Conservation (phyloP, 495 filamentous ascomycete genomes). For the Cercophora scortea region DNA sequence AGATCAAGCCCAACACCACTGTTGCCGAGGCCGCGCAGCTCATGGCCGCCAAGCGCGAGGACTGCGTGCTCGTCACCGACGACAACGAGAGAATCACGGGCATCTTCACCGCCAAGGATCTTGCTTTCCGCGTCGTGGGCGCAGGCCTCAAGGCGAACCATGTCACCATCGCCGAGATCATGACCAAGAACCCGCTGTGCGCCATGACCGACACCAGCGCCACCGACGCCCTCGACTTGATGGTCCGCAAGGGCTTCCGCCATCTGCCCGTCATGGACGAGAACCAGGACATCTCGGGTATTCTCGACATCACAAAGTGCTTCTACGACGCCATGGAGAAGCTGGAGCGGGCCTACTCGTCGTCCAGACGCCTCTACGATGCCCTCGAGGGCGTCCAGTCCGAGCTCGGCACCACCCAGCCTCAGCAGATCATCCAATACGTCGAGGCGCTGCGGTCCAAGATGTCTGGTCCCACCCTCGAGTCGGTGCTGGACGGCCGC, state of each 20-base stretch:
- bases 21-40: constrained; percentile 96
- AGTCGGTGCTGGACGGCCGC: constrained; percentile 85
- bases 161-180: constrained; percentile 93
- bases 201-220: constrained; percentile 96
- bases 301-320: constrained; percentile 98
- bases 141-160: constrained; percentile 83
- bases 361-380: constrained; percentile 92
- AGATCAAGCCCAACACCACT: constrained; percentile 93
- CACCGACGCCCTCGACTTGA: constrained; percentile 92
- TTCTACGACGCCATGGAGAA: constrained; percentile 99
- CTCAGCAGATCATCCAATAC: constrained; percentile 97
- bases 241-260: constrained; percentile 96
- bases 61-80: constrained; percentile 98
- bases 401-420: constrained; percentile 90
- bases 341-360: constrained; percentile 91
- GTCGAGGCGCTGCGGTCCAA: constrained; percentile 90
- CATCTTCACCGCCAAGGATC: constrained; percentile 98
- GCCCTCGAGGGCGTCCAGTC: constrained; percentile 98
- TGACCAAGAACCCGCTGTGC: constrained; percentile 99
- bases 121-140: constrained; percentile 94
- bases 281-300: constrained; percentile 97
- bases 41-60: constrained; percentile 98
- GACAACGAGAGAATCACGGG: constrained; percentile 96
- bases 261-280: constrained; percentile 99
- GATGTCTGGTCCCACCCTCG: constrained; percentile 96